Base-by-base conservation (phyloP, 352 stramenopile species). In the Chrysophaeum taylorii region DNA sequence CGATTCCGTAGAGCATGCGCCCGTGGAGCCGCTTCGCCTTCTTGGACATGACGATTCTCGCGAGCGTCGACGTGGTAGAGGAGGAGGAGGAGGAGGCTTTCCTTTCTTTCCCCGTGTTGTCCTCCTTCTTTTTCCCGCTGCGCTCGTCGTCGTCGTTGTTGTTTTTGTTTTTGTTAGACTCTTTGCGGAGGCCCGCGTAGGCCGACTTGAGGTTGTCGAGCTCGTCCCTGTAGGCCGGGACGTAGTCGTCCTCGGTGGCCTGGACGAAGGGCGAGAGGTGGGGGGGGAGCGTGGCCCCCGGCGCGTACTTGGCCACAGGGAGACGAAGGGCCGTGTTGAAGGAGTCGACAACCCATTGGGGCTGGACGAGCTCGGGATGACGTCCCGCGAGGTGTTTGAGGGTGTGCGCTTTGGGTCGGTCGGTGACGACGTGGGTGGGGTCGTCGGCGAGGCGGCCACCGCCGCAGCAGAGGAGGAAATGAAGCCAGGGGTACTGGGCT, bases 261-360 rank as follows among this genome's bases (percentile, higher is more conserved):
- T 98, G 92, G 23, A 99, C 93, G 78, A 98, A 99, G 37, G 96
- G 96, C 68, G 92, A 91, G 23, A 94, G 73, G 76, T 94, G 86
- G 38, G 86, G 86, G 37, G 95, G 95, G 64, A 98, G 84, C 29
- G 85, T 79, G 0, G 78, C 84, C 25, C 94, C 94, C n/a, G 95
- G 89, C 36, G 82, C 82, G 78, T 99, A 99, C 43, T 86, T 87
- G 21, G 85, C 79, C 36, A 96, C 79, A 1, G 95, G 94, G 54
- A 99, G 76, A 38, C 97, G 54, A 48, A 98, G 86, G 41, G 89
- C 83, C 70, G 96, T 96, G 82, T 99, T 99, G 36, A 97, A 84
- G 36, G 85, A 93, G 84, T 99, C 96, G 63, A 98, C 93, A 31
- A 99, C 84, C 96, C 96, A 99, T 79, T 99, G 96, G 39, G 96